Evolutionary conservation across 345 rosid genomes (phyloP).

Genomic region (Gossypium turneri): DNA sequence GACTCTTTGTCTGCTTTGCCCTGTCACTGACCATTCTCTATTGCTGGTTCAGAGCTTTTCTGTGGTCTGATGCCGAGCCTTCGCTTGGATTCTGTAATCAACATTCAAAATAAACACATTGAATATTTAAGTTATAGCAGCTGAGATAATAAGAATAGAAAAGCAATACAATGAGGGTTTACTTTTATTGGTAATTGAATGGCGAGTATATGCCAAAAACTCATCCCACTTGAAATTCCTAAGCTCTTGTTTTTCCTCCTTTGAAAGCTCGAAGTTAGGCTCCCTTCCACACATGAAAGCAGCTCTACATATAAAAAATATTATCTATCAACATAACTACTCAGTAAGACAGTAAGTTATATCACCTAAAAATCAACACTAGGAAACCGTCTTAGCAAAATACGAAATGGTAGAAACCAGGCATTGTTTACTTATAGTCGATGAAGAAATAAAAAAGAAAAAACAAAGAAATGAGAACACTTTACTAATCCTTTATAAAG

Average conservation of each 20-base stretch:
- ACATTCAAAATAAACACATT: background rate
- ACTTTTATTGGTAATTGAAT: conserved; percentile 84
- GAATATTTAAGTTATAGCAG: background rate
- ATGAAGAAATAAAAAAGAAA: background rate
- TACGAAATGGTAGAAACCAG: background rate
- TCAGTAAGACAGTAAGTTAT: background rate
- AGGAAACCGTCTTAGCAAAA: background rate
- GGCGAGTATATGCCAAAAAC: conserved; percentile 78
- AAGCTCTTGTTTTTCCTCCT: conserved; percentile 75
- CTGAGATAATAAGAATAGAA: background rate
- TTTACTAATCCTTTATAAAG: background rate
- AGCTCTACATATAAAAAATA: conserved; percentile 49
- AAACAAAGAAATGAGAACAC: background rate
- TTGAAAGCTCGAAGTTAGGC: conserved; percentile 81
- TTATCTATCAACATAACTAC: conserved; percentile 9
- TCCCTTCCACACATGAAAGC: conserved; percentile 99
- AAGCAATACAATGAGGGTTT: conserved; percentile 19
- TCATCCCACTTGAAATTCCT: conserved; percentile 76
- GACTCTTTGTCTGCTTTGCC: background rate
- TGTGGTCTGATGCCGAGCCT: conserved; percentile 37
- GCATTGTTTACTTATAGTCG: background rate
- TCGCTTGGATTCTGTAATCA: conserved; percentile 65
- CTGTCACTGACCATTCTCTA: conserved; percentile 23
- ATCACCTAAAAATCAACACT: background rate
- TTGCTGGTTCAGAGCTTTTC: conserved; percentile 35